A percentile compares a stretch with the other conserved stretches of the same genome.
Evolutionary conservation across 2,329 filamentous ascomycete genomes (phyloP).

Genomic region (Stenocarpella maydis): DNA sequence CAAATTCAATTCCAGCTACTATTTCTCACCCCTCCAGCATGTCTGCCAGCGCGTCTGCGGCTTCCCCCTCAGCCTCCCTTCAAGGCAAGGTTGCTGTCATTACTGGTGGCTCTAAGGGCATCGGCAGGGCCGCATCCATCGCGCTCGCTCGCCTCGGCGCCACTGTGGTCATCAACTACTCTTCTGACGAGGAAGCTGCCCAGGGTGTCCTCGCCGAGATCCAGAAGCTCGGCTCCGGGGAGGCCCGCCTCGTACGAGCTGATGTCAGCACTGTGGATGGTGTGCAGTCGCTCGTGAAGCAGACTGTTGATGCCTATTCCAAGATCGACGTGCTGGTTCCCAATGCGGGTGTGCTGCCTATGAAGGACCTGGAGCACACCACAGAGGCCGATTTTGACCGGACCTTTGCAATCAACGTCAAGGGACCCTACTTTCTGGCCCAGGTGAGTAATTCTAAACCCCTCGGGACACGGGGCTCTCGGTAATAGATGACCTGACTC

Average conservation of each 20-base stretch:
- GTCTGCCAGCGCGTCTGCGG: background rate
- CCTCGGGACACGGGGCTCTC: background rate
- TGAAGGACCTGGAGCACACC: constrained; percentile 56
- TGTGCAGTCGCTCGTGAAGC: constrained; percentile 58
- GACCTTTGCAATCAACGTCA: constrained; percentile 58
- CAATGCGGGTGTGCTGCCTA: constrained; percentile 61
- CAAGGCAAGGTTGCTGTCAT: constrained; percentile 50
- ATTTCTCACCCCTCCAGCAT: background rate
- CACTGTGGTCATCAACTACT: constrained; percentile 69
- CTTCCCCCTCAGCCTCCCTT: background rate
- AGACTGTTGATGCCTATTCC: constrained; percentile 56
- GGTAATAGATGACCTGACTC: background rate
- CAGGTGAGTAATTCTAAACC: constrained; percentile 48
- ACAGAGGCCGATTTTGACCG: constrained; percentile 61
- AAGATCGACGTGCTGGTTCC: constrained; percentile 63
- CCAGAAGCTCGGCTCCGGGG: constrained; percentile 38
- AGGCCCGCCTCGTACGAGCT: constrained; percentile 45
- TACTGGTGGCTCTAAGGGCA: constrained; percentile 80
- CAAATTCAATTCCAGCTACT: background rate
- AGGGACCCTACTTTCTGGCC: constrained; percentile 63
- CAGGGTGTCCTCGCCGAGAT: constrained; percentile 3
- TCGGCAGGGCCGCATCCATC: constrained; percentile 88
- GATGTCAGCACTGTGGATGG: constrained; percentile 57
- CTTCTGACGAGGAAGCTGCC: constrained; percentile 52
- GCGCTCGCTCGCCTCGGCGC: constrained; percentile 85